Percentiles rank a stretch among this genome's conserved stretches.
phyloP scores from a whole-genome alignment of 2,329 filamentous ascomycete species.

The Teratosphaeria epicoccoides region DNA sequence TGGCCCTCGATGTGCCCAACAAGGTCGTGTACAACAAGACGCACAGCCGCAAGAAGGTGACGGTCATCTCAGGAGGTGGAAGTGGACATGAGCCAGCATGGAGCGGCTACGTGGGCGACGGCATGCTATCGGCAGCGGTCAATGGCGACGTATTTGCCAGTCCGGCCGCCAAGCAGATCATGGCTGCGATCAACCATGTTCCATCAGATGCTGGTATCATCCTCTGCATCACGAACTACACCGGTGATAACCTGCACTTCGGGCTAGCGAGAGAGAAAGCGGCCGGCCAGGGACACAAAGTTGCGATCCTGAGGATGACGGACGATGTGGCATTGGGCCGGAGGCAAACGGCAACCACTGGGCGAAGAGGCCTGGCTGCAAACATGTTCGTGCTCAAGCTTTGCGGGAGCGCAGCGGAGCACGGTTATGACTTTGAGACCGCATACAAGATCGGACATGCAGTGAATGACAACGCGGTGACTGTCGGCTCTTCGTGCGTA shows the following conservation, averaged over 20 bases:
- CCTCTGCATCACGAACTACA: conserved; percentile 41
- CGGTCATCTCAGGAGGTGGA: conserved; percentile 38
- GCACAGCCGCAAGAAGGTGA: conserved; percentile 34
- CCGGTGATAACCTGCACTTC: conserved; percentile 41
- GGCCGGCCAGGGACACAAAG: conserved; percentile 33
- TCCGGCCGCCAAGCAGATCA: conserved; percentile 39
- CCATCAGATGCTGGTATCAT: conserved; percentile 38
- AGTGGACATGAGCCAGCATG: conserved; percentile 41
- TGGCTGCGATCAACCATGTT: conserved; percentile 37
- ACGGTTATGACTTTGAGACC: conserved; percentile 35
- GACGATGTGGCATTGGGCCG: conserved; percentile 40
- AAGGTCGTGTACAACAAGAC: conserved; percentile 39
- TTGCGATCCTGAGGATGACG: conserved; percentile 39
- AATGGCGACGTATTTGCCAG: conserved; percentile 41
- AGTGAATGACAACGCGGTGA: conserved; percentile 37
- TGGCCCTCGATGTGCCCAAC: conserved; percentile 35
- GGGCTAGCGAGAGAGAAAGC: conserved; percentile 40
- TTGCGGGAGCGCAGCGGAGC: conserved; percentile 36
- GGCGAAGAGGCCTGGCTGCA: conserved; percentile 40
- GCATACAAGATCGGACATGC: conserved; percentile 35
- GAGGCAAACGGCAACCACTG: conserved; percentile 39
- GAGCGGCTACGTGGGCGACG: conserved; percentile 39
- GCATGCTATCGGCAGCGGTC: conserved; percentile 39
- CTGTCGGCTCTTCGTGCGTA: conserved; percentile 40
- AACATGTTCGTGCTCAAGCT: conserved; percentile 40